These are phyloP conservation scores for Phytomonas serpens DNA, from an alignment of 208 protist genomes.

Conservation along the genomic window DNA sequence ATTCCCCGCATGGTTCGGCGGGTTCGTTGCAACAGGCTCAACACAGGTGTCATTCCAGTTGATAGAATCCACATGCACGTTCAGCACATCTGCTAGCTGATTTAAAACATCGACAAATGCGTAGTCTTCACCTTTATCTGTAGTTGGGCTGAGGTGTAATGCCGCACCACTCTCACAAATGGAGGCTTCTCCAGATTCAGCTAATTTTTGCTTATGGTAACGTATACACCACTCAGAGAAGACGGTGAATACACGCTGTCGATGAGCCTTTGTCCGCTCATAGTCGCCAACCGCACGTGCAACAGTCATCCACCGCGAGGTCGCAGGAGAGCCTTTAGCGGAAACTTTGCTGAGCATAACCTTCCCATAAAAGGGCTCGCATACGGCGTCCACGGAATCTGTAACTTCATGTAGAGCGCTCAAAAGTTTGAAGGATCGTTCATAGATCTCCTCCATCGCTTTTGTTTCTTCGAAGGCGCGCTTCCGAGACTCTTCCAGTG, in stretches of 20 bases:
- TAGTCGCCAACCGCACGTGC: slow-evolving; percentile 56
- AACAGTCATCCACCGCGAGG: slow-evolving; percentile 56
- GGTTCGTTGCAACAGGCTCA: neutral
- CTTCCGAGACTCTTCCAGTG: slow-evolving; percentile 29
- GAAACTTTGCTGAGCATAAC: slow-evolving; percentile 44
- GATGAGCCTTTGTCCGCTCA: slow-evolving; percentile 63
- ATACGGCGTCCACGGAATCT: slow-evolving; percentile 44
- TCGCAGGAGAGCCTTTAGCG: slow-evolving; percentile 48
- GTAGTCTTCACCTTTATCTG: neutral
- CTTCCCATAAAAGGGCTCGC: slow-evolving; percentile 54
- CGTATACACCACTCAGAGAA: slow-evolving; percentile 68
- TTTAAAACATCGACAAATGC: neutral
- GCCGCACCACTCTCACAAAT: neutral
- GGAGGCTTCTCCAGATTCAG: neutral
- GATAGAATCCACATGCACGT: neutral
- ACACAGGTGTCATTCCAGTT: neutral
- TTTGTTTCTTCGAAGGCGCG: slow-evolving; percentile 34
- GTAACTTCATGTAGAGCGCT: slow-evolving; percentile 30
- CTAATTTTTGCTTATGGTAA: slow-evolving; percentile 16
- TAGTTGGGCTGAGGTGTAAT: too few relatives aligned
- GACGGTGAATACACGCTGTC: slow-evolving; percentile 63
- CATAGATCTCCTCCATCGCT: slow-evolving; percentile 44
- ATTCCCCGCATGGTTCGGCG: neutral
- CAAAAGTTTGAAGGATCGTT: slow-evolving; percentile 51
- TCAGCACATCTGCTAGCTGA: neutral